Base-by-base conservation (phyloP, 495 filamentous ascomycete genomes). In the Aspergillus panamensis region DNA sequence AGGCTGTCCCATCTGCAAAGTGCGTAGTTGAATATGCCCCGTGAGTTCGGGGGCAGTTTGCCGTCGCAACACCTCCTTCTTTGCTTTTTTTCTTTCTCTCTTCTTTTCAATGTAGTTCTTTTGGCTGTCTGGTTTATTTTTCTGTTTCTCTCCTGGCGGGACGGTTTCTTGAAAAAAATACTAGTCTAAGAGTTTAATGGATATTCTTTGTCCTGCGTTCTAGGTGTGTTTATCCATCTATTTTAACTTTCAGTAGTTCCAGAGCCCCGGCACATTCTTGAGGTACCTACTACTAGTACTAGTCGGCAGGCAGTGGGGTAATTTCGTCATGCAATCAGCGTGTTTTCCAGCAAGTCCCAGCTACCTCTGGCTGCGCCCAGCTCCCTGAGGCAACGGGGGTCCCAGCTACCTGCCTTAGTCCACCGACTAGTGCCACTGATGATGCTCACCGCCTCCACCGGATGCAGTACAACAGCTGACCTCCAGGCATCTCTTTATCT, bases 401-500 rank as follows among this genome's bases (percentile, higher is more conserved):
- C 10, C 42, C 9, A 9, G 19, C 12, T 10, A 45, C 16, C n/a
- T 8, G 14, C 42, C n/a, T n/a, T n/a, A 13, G 42, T 45, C 14
- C 8, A 25, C 51, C 39, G 42, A 47, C 51, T 50, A 25, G 25
- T 25, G 35, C 43, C 45, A 35, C 30, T 37, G 17, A 14, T 37
- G 51, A 45, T 45, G 39, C 20, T 45, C 42, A 51, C 55, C 57
- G 55, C 45, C n/a, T n/a, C 42, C 40, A 45, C 49, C 55, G 53
- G 54, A 52, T 57, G 61, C 56, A 53, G 55, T 19, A 42, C 40
- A 56, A 57, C 63, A 66, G 57, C 54, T 66, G 63, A 69, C 57
- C 59, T 44, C 57, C 50, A 58, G 57, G 52, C 60, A 57, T 59
- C 62, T 64, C 39, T 62, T 60, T 62, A 59, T 53, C 57, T 57